Percentiles rank a stretch among this genome's conserved stretches.
phyloP scores from a whole-genome alignment of 2,329 filamentous ascomycete species.

The Fusarium aywerte region DNA sequence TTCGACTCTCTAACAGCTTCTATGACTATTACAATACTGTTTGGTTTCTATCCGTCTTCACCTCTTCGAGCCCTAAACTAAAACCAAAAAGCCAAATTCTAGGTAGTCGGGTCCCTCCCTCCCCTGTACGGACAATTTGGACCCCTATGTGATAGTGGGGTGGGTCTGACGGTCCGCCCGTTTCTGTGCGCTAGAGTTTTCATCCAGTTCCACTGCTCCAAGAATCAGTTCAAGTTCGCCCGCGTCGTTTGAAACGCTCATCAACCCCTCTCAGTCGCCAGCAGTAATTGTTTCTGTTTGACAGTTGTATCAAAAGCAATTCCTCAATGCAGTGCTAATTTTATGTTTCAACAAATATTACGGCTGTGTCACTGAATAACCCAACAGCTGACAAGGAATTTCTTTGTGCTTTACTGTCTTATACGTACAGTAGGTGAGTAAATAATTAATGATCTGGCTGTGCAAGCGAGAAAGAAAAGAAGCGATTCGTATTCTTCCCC shows the following conservation, averaged over 20 bases:
- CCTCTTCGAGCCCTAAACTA: too few species aligned
- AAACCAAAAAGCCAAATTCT: too few species aligned
- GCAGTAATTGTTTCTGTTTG: neutral
- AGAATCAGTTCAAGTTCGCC: constrained; percentile 28
- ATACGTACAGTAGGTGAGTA: neutral
- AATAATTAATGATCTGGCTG: too few species aligned
- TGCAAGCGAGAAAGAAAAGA: constrained; percentile 6
- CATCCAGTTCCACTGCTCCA: constrained; percentile 25
- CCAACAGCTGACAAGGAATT: neutral
- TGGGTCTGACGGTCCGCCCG: constrained; percentile 25
- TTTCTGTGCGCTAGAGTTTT: constrained; percentile 34
- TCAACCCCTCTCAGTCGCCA: neutral
- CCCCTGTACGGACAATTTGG: constrained; percentile 9
- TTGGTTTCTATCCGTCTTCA: too few species aligned
- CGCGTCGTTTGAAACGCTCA: constrained; percentile 36
- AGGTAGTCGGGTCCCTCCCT: too few species aligned
- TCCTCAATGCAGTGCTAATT: neutral
- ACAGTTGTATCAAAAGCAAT: neutral
- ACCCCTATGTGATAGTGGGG: constrained; percentile 35
- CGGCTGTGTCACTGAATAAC: constrained; percentile 17
- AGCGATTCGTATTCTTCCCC: constrained; percentile 22
- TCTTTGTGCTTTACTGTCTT: neutral
- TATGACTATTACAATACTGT: too few species aligned
- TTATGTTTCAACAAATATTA: neutral
- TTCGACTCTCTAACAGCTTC: too few species aligned